A percentile compares a stretch with the other conserved stretches of the same genome.
phyloP scores from a whole-genome alignment of 1,284 basidiomycete species.

The Rhodofomes roseus region DNA sequence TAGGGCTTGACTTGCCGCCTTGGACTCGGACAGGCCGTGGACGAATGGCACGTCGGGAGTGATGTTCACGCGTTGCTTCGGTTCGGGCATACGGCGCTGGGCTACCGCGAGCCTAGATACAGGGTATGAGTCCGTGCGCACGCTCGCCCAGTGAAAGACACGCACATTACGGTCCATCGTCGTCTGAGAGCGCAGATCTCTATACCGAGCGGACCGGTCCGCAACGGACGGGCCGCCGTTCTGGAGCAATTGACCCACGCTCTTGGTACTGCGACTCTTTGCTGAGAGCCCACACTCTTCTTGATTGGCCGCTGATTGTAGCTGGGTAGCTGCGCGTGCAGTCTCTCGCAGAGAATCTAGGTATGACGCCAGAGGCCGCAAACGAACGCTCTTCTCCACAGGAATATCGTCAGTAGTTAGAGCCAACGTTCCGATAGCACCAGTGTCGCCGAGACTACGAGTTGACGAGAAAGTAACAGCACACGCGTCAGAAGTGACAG shows the following conservation, averaged over 20 bases:
- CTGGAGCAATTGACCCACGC: not conserved
- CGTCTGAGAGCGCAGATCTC: not conserved
- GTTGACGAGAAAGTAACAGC: not conserved
- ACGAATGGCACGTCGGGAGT: not conserved
- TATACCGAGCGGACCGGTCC: not conserved
- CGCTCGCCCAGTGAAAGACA: not conserved
- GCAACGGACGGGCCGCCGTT: not conserved
- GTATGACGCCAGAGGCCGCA: conserved; percentile 14
- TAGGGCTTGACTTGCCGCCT: not conserved
- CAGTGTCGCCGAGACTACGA: not conserved
- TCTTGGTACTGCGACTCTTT: not conserved
- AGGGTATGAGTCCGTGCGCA: not conserved
- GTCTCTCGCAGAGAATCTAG: conserved; percentile 16
- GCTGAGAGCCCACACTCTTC: too few relatives aligned
- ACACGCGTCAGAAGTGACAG: not conserved
- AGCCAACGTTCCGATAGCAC: not conserved
- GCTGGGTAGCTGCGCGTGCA: conserved; percentile 15
- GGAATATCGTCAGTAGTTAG: not conserved
- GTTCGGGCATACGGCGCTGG: not conserved
- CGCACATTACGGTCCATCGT: not conserved
- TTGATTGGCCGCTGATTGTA: not conserved
- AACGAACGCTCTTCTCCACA: not conserved
- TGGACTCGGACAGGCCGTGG: not conserved
- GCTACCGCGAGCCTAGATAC: not conserved
- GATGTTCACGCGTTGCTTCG: not conserved